Evolutionary conservation across 1,139 yeast species (phyloP).

Genomic region (Debaryomycetaceae sp.): DNA sequence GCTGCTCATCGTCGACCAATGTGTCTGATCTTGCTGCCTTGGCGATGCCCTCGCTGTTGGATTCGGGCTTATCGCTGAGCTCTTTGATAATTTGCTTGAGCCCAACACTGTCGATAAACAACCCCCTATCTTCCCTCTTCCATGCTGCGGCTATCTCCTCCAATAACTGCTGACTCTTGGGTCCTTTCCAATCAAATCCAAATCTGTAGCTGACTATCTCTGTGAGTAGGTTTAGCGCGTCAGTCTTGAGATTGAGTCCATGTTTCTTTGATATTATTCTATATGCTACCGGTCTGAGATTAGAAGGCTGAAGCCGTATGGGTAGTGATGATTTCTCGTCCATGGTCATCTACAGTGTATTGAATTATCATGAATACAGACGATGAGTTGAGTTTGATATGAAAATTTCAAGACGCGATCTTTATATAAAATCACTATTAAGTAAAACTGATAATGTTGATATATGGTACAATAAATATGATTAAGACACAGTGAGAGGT

Average conservation of each 20-base stretch:
- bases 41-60: slow-evolving; percentile 4
- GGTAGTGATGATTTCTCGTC: slow-evolving; percentile 44
- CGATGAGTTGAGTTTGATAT: neutral
- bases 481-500: no score
- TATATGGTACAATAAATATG: neutral
- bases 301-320: slow-evolving; percentile 70
- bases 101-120: slow-evolving; percentile 77
- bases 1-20: slow-evolving; percentile 18
- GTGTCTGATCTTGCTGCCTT: slow-evolving; percentile 31
- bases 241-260: slow-evolving; percentile 84
- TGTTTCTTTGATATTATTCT: slow-evolving; percentile 86
- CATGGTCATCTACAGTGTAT: neutral
- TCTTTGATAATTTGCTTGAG: slow-evolving; percentile 64
- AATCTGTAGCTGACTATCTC: slow-evolving; percentile 68
- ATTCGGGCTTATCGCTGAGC: slow-evolving; percentile 17
- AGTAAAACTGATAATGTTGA: no score
- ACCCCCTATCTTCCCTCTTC: slow-evolving; percentile 86
- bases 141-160: slow-evolving; percentile 80
- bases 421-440: no score
- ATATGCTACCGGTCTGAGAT: slow-evolving; percentile 87
- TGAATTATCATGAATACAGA: neutral
- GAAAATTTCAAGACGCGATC: neutral
- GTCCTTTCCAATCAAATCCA: slow-evolving; percentile 85
- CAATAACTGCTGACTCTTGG: slow-evolving; percentile 60
- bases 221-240: slow-evolving; percentile 73